These are phyloP conservation scores for Penicillium sp. DNA, from an alignment of 2,329 filamentous ascomycete genomes.

Conservation along the genomic window DNA sequence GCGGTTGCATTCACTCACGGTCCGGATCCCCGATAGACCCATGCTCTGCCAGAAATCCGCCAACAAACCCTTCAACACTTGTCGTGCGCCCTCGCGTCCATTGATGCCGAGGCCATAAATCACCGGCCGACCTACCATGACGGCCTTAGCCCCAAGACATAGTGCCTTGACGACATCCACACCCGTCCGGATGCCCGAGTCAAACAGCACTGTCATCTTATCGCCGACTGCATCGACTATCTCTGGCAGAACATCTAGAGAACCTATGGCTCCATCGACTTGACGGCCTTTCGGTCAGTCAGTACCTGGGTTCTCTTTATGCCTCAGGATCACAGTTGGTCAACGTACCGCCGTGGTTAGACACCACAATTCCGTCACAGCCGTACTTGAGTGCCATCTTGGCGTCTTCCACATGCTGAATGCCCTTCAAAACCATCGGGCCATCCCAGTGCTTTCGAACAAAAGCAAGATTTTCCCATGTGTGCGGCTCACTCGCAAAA, in stretches of 20 bases:
- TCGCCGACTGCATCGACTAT: constrained; percentile 60
- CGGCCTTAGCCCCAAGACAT: constrained; percentile 56
- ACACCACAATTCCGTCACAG: constrained; percentile 51
- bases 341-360: constrained; percentile 51
- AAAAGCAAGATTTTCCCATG: constrained; percentile 62
- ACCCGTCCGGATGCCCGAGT: constrained; percentile 51
- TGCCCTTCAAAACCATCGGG: constrained; percentile 63
- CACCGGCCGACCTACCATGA: constrained; percentile 57
- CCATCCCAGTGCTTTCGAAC: constrained; percentile 62
- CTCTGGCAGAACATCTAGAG: constrained; percentile 55
- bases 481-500: constrained; percentile 54
- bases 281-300: constrained; percentile 38
- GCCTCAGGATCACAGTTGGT: background rate
- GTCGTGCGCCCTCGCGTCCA: constrained; percentile 55
- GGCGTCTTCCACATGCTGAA: constrained; percentile 52
- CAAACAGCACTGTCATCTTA: constrained; percentile 49
- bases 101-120: constrained; percentile 58
- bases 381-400: constrained; percentile 44
- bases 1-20: constrained; percentile 35
- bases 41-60: constrained; percentile 57
- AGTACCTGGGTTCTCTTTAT: background rate
- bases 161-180: constrained; percentile 53
- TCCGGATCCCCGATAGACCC: constrained; percentile 52
- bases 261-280: constrained; percentile 51
- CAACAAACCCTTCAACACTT: constrained; percentile 51